Evolutionary conservation across 768 basidiomycete species (phyloP).

Genomic region (Lactarius sanguifluus): DNA sequence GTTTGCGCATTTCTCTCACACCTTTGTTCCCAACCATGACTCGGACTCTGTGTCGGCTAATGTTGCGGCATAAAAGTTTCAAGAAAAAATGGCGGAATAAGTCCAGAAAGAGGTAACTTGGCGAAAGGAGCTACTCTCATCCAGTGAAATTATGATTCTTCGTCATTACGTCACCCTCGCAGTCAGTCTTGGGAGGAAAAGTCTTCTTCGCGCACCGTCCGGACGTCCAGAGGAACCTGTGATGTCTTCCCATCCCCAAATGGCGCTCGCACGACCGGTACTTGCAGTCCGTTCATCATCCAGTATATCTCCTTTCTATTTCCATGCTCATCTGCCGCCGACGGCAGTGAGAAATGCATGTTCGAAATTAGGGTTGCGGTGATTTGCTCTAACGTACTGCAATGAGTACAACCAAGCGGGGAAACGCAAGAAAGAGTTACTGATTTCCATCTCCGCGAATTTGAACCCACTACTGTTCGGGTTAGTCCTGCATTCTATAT

Average conservation of each 20-base stretch:
- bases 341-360: conserved; percentile 39
- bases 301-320: conserved; percentile 40
- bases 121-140: not conserved
- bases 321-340: conserved; percentile 34
- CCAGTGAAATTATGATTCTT: not conserved
- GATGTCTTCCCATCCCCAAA: conserved; percentile 38
- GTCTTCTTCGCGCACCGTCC: conserved; percentile 34
- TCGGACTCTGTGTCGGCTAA: not conserved
- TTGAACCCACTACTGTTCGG: not conserved
- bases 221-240: conserved; percentile 38
- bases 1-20: not conserved
- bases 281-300: conserved; percentile 39
- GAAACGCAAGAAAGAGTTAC: not conserved
- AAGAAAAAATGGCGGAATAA: not conserved
- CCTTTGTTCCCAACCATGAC: not conserved
- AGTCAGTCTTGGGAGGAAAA: conserved; percentile 28
- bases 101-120: not conserved
- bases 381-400: conserved; percentile 37
- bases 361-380: conserved; percentile 38
- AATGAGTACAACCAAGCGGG: not conserved
- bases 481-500: not conserved
- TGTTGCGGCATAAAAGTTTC: not conserved
- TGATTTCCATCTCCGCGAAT: conserved; percentile 1
- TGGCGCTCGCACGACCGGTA: conserved; percentile 40
- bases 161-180: not conserved